Percentiles rank a stretch among this genome's conserved stretches.
Evolutionary conservation across 305 asterid genomes (phyloP).

Genomic region (Fraxinus ornus): DNA sequence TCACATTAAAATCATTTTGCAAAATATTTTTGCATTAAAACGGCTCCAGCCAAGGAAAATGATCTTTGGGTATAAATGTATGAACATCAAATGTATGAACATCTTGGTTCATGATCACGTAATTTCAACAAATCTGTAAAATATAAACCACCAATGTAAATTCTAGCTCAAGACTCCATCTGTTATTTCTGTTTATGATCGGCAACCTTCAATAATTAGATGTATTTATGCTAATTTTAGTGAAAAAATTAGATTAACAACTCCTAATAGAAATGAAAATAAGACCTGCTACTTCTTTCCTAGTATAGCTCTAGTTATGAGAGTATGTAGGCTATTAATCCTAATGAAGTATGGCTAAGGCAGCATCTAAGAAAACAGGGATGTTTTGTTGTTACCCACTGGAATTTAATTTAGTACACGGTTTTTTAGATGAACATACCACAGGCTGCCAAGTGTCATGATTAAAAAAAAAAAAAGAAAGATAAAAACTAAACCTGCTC

Average conservation of each 20-base stretch:
- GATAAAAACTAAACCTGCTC: conserved; percentile 65
- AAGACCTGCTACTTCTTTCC: neutral
- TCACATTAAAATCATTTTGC: conserved; percentile 9
- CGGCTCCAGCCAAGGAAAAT: neutral
- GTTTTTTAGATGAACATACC: neutral
- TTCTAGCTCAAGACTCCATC: neutral
- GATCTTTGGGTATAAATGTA: neutral
- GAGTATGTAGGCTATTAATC: neutral
- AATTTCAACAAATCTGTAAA: neutral
- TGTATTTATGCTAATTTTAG: neutral
- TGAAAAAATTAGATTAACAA: neutral
- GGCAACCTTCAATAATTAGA: neutral
- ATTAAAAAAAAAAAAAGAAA: neutral
- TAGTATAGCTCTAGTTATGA: neutral
- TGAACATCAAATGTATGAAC: neutral
- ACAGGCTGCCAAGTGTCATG: neutral
- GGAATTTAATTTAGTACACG: neutral
- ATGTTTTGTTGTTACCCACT: neutral
- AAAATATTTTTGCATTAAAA: conserved; percentile 5
- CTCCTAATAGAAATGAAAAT: neutral
- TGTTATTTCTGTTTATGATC: neutral
- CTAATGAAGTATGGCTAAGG: neutral
- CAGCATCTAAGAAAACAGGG: neutral
- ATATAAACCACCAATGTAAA: neutral
- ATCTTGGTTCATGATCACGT: neutral